Conservation (phyloP, 176 grass and related monocot genomes). For the Eleusine indica region DNA sequence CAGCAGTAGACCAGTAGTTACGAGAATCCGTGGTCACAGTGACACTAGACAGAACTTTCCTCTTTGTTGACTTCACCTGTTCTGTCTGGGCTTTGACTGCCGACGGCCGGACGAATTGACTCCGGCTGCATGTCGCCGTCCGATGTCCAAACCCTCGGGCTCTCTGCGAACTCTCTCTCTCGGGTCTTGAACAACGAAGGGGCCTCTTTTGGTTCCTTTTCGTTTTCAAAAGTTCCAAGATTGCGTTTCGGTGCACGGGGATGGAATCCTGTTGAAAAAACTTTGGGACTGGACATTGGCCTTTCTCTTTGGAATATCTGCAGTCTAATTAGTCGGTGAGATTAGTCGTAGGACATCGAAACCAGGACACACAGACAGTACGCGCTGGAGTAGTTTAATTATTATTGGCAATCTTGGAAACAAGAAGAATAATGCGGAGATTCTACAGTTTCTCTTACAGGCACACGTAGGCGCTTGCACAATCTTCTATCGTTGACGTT, state of each 20-base stretch:
- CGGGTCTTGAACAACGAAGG: conserved; percentile 1
- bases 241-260: too few species aligned
- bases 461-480: background rate
- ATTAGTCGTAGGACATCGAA: conserved; percentile 2
- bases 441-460: background rate
- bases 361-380: too few species aligned
- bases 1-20: background rate
- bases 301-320: background rate
- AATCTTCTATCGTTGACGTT: background rate
- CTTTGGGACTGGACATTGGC: too few species aligned
- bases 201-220: background rate
- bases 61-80: conserved; percentile 38
- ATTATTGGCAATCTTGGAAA: background rate
- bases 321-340: background rate
- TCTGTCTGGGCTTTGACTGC: background rate
- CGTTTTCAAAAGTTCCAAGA: too few species aligned
- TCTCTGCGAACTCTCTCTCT: background rate
- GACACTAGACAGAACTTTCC: background rate
- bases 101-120: conserved; percentile 31
- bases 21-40: background rate
- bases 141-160: conserved; percentile 32
- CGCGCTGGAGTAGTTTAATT: background rate
- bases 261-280: too few species aligned
- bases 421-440: background rate
- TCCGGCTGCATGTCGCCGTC: background rate